A percentile compares a stretch with the other conserved stretches of the same genome.
These are phyloP conservation scores for Sporothrix humicola DNA, from an alignment of 2,329 filamentous ascomycete species.

Conservation along the genomic window DNA sequence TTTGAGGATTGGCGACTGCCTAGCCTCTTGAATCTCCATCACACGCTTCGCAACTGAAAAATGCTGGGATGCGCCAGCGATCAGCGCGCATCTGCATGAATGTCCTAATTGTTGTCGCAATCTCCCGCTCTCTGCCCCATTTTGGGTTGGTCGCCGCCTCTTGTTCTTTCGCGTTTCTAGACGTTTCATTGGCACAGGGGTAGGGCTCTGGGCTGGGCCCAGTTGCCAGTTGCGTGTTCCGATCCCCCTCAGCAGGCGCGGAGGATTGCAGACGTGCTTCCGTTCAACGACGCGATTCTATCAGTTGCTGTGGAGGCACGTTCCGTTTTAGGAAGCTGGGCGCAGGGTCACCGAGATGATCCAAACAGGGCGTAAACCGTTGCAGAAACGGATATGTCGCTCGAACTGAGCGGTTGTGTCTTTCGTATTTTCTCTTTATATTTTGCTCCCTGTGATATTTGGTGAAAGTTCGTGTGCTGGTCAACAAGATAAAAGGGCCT, in stretches of 20 bases:
- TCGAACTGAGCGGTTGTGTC: neutral
- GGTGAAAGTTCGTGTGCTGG: neutral
- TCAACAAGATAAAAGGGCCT: neutral
- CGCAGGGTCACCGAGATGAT: conserved; percentile 32
- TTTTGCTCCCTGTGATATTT: no score
- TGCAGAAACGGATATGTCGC: neutral
- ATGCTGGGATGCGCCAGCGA: conserved; percentile 19
- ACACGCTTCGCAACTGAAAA: neutral
- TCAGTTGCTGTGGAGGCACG: conserved; percentile 1
- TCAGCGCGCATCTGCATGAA: conserved; percentile 26
- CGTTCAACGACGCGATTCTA: conserved; percentile 13
- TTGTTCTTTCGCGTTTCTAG: conserved; percentile 28
- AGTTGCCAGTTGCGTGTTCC: conserved; percentile 11
- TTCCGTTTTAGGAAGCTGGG: conserved; percentile 37
- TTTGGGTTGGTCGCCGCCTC: conserved; percentile 18
- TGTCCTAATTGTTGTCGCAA: conserved; percentile 28
- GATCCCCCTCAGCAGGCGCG: conserved; percentile 6
- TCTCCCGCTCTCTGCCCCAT: conserved; percentile 23
- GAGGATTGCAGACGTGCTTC: conserved; percentile 24
- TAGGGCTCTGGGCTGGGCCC: conserved; percentile 7
- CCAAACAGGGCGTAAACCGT: neutral
- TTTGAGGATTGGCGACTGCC: conserved; percentile 4
- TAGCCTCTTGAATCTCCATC: neutral
- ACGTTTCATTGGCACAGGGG: conserved; percentile 32
- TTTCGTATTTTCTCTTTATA: neutral